phyloP scores from a whole-genome alignment of 768 basidiomycete species.

The Lactarius sp. region DNA sequence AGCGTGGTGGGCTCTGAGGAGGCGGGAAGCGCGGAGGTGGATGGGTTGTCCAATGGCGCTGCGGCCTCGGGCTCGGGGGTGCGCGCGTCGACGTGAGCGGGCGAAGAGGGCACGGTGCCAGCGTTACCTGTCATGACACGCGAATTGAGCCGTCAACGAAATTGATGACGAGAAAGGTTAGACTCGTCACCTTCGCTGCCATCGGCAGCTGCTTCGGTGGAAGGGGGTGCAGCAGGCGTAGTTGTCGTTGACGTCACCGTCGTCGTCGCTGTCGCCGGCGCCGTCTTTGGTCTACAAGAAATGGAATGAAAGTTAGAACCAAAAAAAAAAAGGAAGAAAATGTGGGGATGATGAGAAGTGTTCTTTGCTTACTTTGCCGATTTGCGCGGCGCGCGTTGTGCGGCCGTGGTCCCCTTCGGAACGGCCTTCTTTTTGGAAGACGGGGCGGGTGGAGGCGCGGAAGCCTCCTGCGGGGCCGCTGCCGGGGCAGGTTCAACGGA shows the following conservation, averaged over 20 bases:
- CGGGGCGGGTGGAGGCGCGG: conserved; percentile 9
- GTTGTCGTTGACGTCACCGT: neutral
- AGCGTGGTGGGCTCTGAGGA: conserved; percentile 5
- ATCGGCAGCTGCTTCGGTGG: conserved; percentile 11
- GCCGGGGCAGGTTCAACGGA: conserved; percentile 6
- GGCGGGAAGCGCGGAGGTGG: conserved; percentile 3
- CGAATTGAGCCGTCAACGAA: neutral
- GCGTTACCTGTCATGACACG: conserved; percentile 21
- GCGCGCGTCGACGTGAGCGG: conserved; percentile 12
- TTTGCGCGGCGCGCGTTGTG: conserved; percentile 32
- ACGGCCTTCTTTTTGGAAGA: conserved; percentile 29
- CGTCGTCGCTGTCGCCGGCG: neutral
- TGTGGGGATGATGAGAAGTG: neutral
- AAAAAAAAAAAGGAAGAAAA: neutral
- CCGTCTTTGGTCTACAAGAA: neutral
- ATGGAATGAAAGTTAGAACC: neutral
- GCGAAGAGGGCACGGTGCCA: conserved; percentile 26
- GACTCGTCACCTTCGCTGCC: conserved; percentile 11
- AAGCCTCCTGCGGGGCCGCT: conserved; percentile 15
- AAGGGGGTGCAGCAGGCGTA: neutral
- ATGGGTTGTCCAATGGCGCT: neutral
- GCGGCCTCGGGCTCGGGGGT: conserved; percentile 16
- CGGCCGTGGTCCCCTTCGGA: conserved; percentile 27
- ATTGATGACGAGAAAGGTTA: neutral
- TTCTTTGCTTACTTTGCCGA: conserved; percentile 29